Conservation (phyloP, 768 basidiomycete species). For the Russula brevipes region DNA sequence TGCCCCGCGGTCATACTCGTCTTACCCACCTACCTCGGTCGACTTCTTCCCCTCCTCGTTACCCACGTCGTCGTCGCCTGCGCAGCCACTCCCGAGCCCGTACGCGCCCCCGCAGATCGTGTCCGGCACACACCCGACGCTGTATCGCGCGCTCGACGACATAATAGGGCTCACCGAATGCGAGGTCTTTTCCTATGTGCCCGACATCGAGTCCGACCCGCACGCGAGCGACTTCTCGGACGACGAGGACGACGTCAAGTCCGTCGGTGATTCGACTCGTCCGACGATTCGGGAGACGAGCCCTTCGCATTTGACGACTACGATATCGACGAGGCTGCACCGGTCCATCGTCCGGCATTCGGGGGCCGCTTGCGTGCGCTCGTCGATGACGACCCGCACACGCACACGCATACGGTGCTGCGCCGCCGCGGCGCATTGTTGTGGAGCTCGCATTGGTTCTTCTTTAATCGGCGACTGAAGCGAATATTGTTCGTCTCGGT, state of each 20-base stretch:
- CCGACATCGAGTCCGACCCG: constrained; percentile 91
- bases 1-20: constrained; percentile 78
- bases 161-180: constrained; percentile 87
- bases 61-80: constrained; percentile 67
- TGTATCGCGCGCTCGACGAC: constrained; percentile 84
- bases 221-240: constrained; percentile 80
- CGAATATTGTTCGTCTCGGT: constrained; percentile 88
- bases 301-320: constrained; percentile 79
- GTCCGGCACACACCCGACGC: constrained; percentile 80
- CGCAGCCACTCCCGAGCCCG: constrained; percentile 57
- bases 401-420: constrained; percentile 43
- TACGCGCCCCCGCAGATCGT: constrained; percentile 66
- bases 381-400: constrained; percentile 35
- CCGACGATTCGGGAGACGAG: constrained; percentile 63
- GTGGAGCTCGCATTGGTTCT: constrained; percentile 98
- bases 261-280: constrained; percentile 54
- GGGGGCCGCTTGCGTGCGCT: constrained; percentile 28
- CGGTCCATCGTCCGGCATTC: constrained; percentile 23
- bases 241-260: constrained; percentile 70
- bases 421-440: constrained; percentile 70
- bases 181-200: constrained; percentile 92
- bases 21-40: constrained; percentile 69
- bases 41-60: constrained; percentile 74
- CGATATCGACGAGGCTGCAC: constrained; percentile 54
- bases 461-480: constrained; percentile 88